Evolutionary conservation across 345 rosid genomes (phyloP), one percentile per base, ranked within the genome.

Genomic region (Aquilaria yunnanensis): DNA sequence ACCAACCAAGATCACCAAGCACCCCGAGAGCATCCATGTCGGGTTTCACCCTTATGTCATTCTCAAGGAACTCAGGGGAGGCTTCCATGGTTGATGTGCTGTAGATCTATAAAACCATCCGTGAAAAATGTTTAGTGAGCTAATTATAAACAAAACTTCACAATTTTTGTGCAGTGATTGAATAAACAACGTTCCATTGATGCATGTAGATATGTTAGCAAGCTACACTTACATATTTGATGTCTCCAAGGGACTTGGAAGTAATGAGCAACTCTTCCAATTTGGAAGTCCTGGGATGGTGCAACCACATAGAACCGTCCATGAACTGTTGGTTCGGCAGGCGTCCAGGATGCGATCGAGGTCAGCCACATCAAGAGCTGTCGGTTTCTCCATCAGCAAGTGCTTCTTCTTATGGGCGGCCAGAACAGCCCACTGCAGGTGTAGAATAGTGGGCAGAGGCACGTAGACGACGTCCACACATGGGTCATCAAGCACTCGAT

Each of bases 301-400:
- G 91, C 74, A 87, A 51, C 96, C 91, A 89, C 71, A 83, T 74
- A 48, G 86, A 65, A 14, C 89, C 85, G 62, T 89, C 96, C 96
- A 89, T 86, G 70, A 85, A 85, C 79, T 84, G 60, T 80, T 83
- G 29, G 79, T 62, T 69, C 77, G 80, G 63, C 94, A 87, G 0
- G 88, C 90, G 64, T 71, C 84, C 70, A 80, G 63, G 9, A 87
- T 75, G 72, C 16, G 57, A 12, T 83, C 85, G n/a, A 90, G 61
- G 80, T 83, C 84, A 41, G 70, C 75, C 66, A 69, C 78, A 70
- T 81, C 70, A 46, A 73, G 72, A 48, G 81, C 90, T 32, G 80
- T 74, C 1, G 88, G 94, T 75, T 85, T 90, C 85, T 90, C 92
- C 5, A 83, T 59, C 5, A 90, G 70, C 32, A 86, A 47, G 73